Evolutionary conservation across 78 protist genomes (phyloP).

Genomic region (Tieghemostelium lacteum): DNA sequence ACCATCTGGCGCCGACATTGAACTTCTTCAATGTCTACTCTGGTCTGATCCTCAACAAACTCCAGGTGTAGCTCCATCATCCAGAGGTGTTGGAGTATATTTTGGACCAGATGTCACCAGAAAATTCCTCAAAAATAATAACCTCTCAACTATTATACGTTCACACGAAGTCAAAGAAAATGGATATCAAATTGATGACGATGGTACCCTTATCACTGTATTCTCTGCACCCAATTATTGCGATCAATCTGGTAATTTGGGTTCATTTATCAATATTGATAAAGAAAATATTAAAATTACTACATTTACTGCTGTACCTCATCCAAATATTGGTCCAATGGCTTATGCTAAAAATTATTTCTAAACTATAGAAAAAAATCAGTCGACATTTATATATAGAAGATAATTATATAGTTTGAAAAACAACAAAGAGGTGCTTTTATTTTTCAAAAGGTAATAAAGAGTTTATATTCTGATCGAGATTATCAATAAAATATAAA

Average conservation of each 20-base stretch:
- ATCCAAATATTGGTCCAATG: slow-evolving; percentile 74
- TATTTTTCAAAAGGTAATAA: too few species aligned
- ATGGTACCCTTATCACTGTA: slow-evolving; percentile 93
- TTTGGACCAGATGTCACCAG: slow-evolving; percentile 97
- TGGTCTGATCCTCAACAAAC: slow-evolving; percentile 95
- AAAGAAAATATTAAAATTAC: slow-evolving; percentile 64
- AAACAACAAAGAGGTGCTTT: too few species aligned
- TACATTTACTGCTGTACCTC: slow-evolving; percentile 72
- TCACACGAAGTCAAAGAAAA: slow-evolving; percentile 95
- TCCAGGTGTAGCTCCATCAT: slow-evolving; percentile 88
- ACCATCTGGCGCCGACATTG: slow-evolving; percentile 79
- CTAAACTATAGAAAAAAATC: background rate
- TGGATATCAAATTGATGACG: slow-evolving; percentile 91
- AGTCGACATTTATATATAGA: too few species aligned
- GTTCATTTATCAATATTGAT: slow-evolving; percentile 90
- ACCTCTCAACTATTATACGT: slow-evolving; percentile 88
- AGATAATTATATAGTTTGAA: too few species aligned
- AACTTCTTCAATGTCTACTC: slow-evolving; percentile 92
- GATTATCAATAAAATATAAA: too few species aligned
- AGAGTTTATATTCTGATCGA: too few species aligned
- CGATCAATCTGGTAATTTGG: slow-evolving; percentile 94
- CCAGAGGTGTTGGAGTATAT: slow-evolving; percentile 94
- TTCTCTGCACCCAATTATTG: slow-evolving; percentile 98
- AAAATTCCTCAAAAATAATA: slow-evolving; percentile 87
- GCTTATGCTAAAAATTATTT: slow-evolving; percentile 24